Base-by-base conservation (phyloP, 2,329 filamentous ascomycete genomes). In the Dactylellina cionopaga region DNA sequence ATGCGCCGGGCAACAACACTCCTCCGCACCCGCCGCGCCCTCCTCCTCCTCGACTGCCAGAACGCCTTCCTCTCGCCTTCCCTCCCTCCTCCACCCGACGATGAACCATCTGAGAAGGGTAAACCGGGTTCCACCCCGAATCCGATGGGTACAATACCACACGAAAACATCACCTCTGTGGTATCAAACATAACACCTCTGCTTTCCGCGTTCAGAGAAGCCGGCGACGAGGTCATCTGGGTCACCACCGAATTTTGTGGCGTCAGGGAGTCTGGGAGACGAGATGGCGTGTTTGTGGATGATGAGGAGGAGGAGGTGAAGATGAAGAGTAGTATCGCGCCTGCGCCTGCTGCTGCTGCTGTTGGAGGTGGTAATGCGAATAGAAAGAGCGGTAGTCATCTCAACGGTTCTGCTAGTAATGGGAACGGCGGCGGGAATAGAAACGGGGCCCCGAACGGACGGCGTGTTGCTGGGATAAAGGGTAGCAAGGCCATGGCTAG, bases 1-100 rank as follows among this genome's bases (percentile, higher is more conserved):
- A 24, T 41, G 5, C 44, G 44, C n/a, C 59, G 68, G 19, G 35
- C 59, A 22, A 65, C 68, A 39, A 72, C 68, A 7, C 68, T 59
- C 29, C 68, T 72, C n/a, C 68, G 68, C 52, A 65, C 87, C 6
- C 84, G 87, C 55, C 87, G 86, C 81, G 94, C 92, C 0, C 84
- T 99, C 43, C 83, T 98, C 17, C 82, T 96, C 15, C 85, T 97
- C 75, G 94, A 96, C 86, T 96, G 62, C 33, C 95, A 98, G 78
- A 92, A 96, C 77, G 94, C 97, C 79, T 96, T 98, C 77, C 82
- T 96, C 13, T 35, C 59, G 0, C 62, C 51, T 11, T 17, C 25
- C 2, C 19, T 19, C 15, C 62, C 51, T 11, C 15, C 25, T 2
- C 19, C n/a, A 22, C 13, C 27, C 22, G 44, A 39, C 29, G 27